Base-by-base conservation (phyloP, 305 asterid genomes). In the Withania somnifera region DNA sequence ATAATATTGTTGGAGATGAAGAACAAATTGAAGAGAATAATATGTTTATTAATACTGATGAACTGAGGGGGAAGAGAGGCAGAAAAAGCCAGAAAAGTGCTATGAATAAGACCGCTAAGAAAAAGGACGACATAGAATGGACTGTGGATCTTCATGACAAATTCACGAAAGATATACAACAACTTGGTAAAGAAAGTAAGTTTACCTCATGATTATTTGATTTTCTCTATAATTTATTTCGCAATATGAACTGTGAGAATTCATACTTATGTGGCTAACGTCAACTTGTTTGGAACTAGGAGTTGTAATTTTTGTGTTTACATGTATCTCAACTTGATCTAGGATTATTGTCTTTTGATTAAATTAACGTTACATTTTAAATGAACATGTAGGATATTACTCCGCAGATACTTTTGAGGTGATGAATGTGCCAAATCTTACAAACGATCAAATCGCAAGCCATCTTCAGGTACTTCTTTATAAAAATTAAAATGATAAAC, bases 371-470 rank as follows among this genome's bases (percentile, higher is more conserved):
- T 34, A 54, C 11, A 81, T 26, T 56, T 17, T 52, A 4, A 34
- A 36, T 10, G n/a, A 67, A 28, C 11, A 36, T 68, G 15, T 66
- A 90, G 93, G 86, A 77, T 90, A 93, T 52, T 91, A 83, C 42
- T 93, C 97, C 0, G 85, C 83, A 58, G 92, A 90, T 8, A 92
- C 89, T 6, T 88, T 84, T 30, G 87, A 89, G 36, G 17, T 84
- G 20, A 91, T 92, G 95, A 83, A 89, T 26, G 93, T 84, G n/a
- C 90, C 89, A 6, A 89, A 87, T 5, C 92, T 92, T 22, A 90
- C 92, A 0, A 88, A 90, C 83, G 86, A 89, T 92, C 93, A 91
- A 82, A 93, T 92, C 14, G 94, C 93, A 0, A 92, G 93, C 53
- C 95, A 89, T 84, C 91, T 91, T 6, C 95, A 81, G 53, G 82